Conservation (phyloP, 495 filamentous ascomycete genomes). For the Platismatia glauca region DNA sequence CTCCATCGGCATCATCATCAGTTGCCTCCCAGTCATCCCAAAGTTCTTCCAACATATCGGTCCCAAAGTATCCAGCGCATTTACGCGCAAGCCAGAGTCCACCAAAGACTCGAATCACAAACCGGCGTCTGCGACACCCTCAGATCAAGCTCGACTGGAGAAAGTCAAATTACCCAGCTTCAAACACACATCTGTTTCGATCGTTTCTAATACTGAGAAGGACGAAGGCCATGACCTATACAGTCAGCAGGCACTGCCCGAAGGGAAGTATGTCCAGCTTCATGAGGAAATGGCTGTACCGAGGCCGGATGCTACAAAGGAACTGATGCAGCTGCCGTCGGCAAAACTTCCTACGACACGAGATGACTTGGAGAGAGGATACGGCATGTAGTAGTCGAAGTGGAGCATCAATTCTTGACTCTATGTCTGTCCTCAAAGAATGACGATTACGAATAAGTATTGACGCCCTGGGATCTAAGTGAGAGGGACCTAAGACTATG, state of each 20-base stretch:
- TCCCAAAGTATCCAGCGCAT: not conserved
- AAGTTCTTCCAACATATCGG: conserved; percentile 16
- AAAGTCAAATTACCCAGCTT: not conserved
- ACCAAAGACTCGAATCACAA: not conserved
- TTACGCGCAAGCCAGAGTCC: not conserved
- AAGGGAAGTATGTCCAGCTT: not conserved
- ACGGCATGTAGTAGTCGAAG: not conserved
- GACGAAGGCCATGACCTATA: not conserved
- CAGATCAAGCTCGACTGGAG: not conserved
- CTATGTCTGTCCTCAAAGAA: too few species aligned
- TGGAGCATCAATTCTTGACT: too few species aligned
- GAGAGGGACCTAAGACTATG: too few species aligned
- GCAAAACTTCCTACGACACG: not conserved
- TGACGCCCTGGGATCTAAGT: too few species aligned
- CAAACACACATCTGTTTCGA: not conserved
- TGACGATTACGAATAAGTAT: too few species aligned
- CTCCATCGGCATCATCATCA: conserved; percentile 11
- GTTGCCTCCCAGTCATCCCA: conserved; percentile 19
- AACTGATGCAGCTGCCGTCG: not conserved
- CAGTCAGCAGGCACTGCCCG: not conserved
- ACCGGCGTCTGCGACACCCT: not conserved
- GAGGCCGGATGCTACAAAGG: not conserved
- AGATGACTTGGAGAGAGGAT: not conserved
- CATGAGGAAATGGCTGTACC: not conserved
- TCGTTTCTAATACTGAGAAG: not conserved